phyloP scores from a whole-genome alignment of 2,329 filamentous ascomycete genomes.

The Penicillium sp. region DNA sequence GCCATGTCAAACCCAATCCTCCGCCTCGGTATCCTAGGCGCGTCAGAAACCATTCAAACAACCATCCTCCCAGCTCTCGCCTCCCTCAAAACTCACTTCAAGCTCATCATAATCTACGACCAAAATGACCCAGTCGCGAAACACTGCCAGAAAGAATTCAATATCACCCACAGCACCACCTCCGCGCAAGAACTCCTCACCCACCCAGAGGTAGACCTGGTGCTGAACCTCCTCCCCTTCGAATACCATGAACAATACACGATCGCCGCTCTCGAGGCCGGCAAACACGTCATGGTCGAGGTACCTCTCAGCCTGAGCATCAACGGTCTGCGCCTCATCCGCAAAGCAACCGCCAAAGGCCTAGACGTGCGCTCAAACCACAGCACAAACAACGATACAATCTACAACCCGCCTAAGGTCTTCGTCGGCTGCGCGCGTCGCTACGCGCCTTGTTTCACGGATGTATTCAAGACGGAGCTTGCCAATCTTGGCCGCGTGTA shows the following conservation, averaged over 20 bases:
- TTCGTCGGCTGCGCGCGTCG: constrained; percentile 64
- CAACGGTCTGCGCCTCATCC: constrained; percentile 48
- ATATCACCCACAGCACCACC: constrained; percentile 33
- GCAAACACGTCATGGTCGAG: constrained; percentile 61
- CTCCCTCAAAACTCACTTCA: constrained; percentile 45
- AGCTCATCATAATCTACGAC: constrained; percentile 54
- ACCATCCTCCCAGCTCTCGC: constrained; percentile 55
- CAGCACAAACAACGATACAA: constrained; percentile 9
- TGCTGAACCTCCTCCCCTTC: constrained; percentile 58
- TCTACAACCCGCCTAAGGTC: constrained; percentile 36
- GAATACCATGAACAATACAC: constrained; percentile 57
- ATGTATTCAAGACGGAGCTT: constrained; percentile 56
- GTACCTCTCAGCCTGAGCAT: constrained; percentile 58
- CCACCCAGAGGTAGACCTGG: constrained; percentile 41
- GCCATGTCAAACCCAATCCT: constrained; percentile 27
- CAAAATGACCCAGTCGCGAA: constrained; percentile 12
- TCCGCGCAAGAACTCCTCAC: constrained; percentile 49
- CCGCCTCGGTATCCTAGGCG: constrained; percentile 37
- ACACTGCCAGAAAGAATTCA: constrained; percentile 11
- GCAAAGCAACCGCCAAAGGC: constrained; percentile 40
- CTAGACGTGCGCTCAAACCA: constrained; percentile 29
- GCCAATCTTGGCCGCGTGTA: constrained; percentile 52
- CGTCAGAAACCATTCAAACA: constrained; percentile 51
- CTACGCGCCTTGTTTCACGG: constrained; percentile 58
- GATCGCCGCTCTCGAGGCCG: constrained; percentile 52